Conservation (phyloP, 805 yeast genomes). For the Wickerhamiella galacta region DNA sequence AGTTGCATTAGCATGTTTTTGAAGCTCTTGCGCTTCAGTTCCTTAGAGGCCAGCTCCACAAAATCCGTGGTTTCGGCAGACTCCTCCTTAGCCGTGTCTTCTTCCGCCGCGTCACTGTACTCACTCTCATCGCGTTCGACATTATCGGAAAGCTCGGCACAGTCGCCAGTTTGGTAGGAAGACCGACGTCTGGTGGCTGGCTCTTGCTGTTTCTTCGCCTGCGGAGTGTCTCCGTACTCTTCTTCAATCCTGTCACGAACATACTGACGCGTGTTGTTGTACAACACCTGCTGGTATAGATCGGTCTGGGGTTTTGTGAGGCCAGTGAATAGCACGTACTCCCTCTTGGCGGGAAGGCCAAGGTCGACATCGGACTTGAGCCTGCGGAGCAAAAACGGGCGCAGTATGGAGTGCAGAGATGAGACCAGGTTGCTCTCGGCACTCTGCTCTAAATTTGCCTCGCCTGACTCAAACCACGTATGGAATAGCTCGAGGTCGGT, state of each 20-base stretch:
- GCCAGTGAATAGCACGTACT: slow-evolving; percentile 62
- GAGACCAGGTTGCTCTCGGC: slow-evolving; percentile 46
- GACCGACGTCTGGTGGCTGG: background rate
- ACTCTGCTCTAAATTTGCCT: slow-evolving; percentile 38
- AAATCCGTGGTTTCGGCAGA: slow-evolving; percentile 8
- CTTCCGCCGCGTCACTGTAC: slow-evolving; percentile 17
- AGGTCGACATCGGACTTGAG: slow-evolving; percentile 56
- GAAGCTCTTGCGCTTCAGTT: slow-evolving; percentile 35
- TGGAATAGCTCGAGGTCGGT: slow-evolving; percentile 80
- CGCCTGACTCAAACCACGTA: slow-evolving; percentile 70
- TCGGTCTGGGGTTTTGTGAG: slow-evolving; percentile 45
- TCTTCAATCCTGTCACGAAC: slow-evolving; percentile 17
- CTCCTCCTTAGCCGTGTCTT: slow-evolving; percentile 4
- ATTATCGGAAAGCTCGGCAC: no score
- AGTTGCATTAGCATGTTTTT: slow-evolving; percentile 70
- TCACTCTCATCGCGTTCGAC: slow-evolving; percentile 9
- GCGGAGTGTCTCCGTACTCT: slow-evolving; percentile 3
- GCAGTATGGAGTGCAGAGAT: slow-evolving; percentile 70
- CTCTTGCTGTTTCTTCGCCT: background rate
- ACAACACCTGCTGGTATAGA: slow-evolving; percentile 37
- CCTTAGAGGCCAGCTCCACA: slow-evolving; percentile 20
- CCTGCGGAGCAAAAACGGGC: slow-evolving; percentile 76
- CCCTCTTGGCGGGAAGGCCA: slow-evolving; percentile 73
- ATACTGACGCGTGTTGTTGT: slow-evolving; percentile 23
- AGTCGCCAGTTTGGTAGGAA: no score